Conservation (phyloP, 2,329 filamentous ascomycete genomes). For the Diaporthe citriasiana region DNA sequence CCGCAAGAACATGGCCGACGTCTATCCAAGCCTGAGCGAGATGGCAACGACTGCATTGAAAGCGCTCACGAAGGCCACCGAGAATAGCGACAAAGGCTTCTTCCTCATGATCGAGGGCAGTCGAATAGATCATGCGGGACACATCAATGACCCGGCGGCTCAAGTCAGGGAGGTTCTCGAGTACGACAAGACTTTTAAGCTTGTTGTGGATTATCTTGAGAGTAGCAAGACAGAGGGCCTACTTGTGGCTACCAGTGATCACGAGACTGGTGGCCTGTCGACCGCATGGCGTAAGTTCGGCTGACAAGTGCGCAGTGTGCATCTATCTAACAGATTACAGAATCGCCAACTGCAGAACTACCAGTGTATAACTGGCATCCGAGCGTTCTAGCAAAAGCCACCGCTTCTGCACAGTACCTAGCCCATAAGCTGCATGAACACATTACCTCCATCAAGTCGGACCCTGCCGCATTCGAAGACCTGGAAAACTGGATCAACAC, state of each 20-base stretch:
- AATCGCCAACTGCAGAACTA: conserved; percentile 52
- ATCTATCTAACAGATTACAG: conserved; percentile 27
- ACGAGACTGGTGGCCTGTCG: conserved; percentile 93
- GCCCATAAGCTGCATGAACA: conserved; percentile 73
- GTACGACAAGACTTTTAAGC: conserved; percentile 88
- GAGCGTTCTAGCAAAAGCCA: conserved; percentile 79
- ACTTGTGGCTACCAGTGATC: conserved; percentile 91
- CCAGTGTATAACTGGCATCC: conserved; percentile 85
- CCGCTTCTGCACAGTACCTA: conserved; percentile 83
- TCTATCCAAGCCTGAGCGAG: conserved; percentile 91
- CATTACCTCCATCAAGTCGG: conserved; percentile 58
- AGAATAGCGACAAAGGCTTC: conserved; percentile 90
- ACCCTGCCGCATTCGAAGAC: conserved; percentile 52
- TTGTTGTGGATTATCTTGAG: conserved; percentile 87
- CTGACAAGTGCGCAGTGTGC: not conserved
- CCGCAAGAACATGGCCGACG: conserved; percentile 80
- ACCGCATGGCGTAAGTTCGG: conserved; percentile 77
- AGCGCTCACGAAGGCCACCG: conserved; percentile 84
- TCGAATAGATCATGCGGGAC: conserved; percentile 94
- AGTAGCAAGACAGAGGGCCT: conserved; percentile 80
- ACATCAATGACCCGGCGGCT: conserved; percentile 85
- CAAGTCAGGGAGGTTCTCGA: conserved; percentile 95
- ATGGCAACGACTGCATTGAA: conserved; percentile 89
- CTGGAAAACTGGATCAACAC: conserved; percentile 76
- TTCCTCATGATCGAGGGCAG: conserved; percentile 99